Conservation (phyloP, 805 yeast species). For the Lachancea waltii region DNA sequence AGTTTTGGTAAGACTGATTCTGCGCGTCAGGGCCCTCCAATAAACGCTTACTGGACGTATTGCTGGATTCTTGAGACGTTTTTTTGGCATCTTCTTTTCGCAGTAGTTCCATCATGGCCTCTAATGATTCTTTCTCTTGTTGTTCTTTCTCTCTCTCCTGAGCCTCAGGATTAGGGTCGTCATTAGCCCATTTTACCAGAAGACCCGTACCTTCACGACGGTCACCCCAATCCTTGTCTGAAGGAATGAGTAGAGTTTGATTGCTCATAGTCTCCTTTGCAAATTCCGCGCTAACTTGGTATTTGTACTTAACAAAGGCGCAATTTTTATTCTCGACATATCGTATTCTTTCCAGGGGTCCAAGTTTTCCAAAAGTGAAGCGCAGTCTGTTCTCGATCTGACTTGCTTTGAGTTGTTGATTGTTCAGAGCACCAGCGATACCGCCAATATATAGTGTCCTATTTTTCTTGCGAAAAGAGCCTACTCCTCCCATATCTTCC, state of each 20-base stretch:
- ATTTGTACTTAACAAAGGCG: slow-evolving; percentile 68
- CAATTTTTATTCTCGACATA: slow-evolving; percentile 56
- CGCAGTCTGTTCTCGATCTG: slow-evolving; percentile 35
- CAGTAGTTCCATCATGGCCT: slow-evolving; percentile 24
- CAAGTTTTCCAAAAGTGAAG: slow-evolving; percentile 58
- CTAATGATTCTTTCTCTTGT: slow-evolving; percentile 20
- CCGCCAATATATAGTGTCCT: slow-evolving; percentile 72
- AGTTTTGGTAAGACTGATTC: neutral
- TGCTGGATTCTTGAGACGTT: neutral
- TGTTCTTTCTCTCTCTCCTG: slow-evolving; percentile 26
- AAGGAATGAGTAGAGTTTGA: slow-evolving; percentile 51
- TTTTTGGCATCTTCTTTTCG: slow-evolving; percentile 7
- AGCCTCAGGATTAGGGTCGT: slow-evolving; percentile 67
- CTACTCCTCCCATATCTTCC: slow-evolving; percentile 94
- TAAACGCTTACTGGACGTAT: neutral
- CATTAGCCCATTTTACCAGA: slow-evolving; percentile 77
- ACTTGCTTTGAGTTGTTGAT: slow-evolving; percentile 34
- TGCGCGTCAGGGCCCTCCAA: neutral
- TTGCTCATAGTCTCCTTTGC: slow-evolving; percentile 92
- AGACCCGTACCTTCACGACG: slow-evolving; percentile 38
- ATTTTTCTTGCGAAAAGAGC: slow-evolving; percentile 65
- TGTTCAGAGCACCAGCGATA: slow-evolving; percentile 38
- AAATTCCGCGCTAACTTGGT: slow-evolving; percentile 79
- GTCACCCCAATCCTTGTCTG: slow-evolving; percentile 47
- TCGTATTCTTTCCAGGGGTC: slow-evolving; percentile 61